Evolutionary conservation across 805 yeast species (phyloP).

Genomic region (Wickerhamiella sorbophila): DNA sequence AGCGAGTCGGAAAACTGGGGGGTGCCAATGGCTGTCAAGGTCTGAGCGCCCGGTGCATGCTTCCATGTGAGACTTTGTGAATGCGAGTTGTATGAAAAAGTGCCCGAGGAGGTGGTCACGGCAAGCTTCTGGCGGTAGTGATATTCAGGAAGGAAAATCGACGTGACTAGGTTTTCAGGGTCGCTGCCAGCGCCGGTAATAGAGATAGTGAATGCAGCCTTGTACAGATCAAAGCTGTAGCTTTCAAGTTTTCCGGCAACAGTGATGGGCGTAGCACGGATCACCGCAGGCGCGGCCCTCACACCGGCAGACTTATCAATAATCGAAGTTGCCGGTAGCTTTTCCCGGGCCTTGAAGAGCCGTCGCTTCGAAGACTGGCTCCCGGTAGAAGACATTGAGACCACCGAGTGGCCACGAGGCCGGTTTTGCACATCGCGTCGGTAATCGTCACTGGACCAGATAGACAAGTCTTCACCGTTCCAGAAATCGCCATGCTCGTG

Average conservation of each 20-base stretch:
- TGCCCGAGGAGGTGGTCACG: constrained; percentile 9
- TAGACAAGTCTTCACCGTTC: constrained; percentile 88
- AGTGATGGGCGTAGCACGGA: constrained; percentile 63
- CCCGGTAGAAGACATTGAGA: background rate
- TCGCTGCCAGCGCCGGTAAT: constrained; percentile 20
- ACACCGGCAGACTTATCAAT: constrained; percentile 35
- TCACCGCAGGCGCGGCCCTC: constrained; percentile 57
- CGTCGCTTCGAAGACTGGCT: background rate
- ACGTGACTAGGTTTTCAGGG: constrained; percentile 7
- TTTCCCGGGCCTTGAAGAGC: background rate
- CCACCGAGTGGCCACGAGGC: background rate
- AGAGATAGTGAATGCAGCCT: constrained; percentile 34
- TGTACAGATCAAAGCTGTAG: constrained; percentile 45
- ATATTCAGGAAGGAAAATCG: constrained; percentile 52
- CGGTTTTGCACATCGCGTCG: background rate
- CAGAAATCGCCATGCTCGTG: constrained; percentile 85
- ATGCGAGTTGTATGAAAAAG: constrained; percentile 5
- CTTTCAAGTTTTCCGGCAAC: constrained; percentile 42
- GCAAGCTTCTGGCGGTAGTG: constrained; percentile 37
- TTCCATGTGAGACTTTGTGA: constrained; percentile 15
- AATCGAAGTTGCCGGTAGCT: background rate
- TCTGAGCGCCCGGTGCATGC: constrained; percentile 12
- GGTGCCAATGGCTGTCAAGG: constrained; percentile 11
- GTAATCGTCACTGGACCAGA: constrained; percentile 42
- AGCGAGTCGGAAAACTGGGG: constrained; percentile 14